Base-by-base conservation (phyloP, 495 filamentous ascomycete genomes). In the Penicillium salamii region DNA sequence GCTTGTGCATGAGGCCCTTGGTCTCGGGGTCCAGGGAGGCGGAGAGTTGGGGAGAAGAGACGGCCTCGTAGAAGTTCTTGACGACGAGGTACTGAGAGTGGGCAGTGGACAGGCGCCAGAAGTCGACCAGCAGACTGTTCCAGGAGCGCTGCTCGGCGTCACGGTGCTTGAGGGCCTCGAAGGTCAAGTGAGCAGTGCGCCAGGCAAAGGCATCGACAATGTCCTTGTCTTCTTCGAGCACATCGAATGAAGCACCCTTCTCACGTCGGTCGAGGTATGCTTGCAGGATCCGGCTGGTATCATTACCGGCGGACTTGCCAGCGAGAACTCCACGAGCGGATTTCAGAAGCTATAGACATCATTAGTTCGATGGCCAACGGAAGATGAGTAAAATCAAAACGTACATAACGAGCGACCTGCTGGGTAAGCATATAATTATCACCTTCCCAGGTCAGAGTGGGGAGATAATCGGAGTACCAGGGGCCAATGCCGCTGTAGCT, bases 361-460 rank as follows among this genome's bases (percentile, higher is more conserved):
- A 56, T 61, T 41, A 58, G 14, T 14, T 1, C 17, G 34, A 7
- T 12, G n/a, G n/a, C 5, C 12, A 3, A 41, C 6, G 12, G 2
- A 5, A 7, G 17, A 13, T n/a, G 9, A 14, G 24, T 37, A 50
- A 31, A 34, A 15, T 23, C 35, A 32, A 2, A n/a, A 59, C 68
- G 51, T 63, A 78, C 70, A 56, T 88, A 88, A 53, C 85, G 75
- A 3, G 84, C 82, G n/a, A 88, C 85, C 70, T 90, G 87, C 57
- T 89, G 87, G 28, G 83, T 84, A 38, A 89, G 69, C 82, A 89
- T 88, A 59, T 85, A 88, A 69, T 89, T 89, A 63, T 89, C 87
- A 33, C 86, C 84, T 38, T 73, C 71, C 71, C 70, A 76, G 11
- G 86, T 89, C 20, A 83, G 74, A 0, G 83, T 86, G 15, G 86